Evolutionary conservation across 148 eudicot species (phyloP), one percentile per base, ranked within the genome.

Genomic region (Rhododendron henanense): DNA sequence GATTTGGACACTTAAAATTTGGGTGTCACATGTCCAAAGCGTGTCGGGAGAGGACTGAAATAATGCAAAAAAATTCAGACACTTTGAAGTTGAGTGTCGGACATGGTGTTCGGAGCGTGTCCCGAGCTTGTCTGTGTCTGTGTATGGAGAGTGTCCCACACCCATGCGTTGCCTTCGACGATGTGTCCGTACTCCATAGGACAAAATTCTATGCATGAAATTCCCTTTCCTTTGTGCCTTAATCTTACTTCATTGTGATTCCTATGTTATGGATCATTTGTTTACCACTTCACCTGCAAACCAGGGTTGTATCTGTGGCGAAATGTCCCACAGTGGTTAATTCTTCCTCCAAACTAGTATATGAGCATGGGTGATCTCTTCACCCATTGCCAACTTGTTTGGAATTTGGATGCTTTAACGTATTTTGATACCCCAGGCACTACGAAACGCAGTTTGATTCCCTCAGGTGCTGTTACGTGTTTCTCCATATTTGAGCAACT

Each of bases 401-500:
- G 31, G 74, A 7, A 6, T 61, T 51, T 61, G 69, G 69, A 61
- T 21, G 25, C 69, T 61, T 21, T 61, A 61, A 21, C 10, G 10
- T 61, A 19, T 1, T 61, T 23, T 23, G 28, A 61, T 61, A 21
- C 69, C 67, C 65, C 69, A 61, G 69, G 7, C 69, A 61, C 69
- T 61, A 23, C 28, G 11, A 69, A 51, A 1, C 23, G 21, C 14
- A 50, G 28, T 63, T 13, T 83, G 50, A 67, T 83, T 45, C 51
- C 57, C 15, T 25, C 83, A 47, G 50, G 37, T 69, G 59, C 55
- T 28, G 23, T 1, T 31, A 47, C 79, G 51, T 41, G n/a, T 18
- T 48, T 59, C 79, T 74, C 84, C 80, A 41, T 48, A 39, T 33
- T 67, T 86, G n/a, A 75, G 81, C 8, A 19, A 51, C 19, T 33